A percentile compares a stretch with the other conserved stretches of the same genome.
Evolutionary conservation across 805 yeast genomes (phyloP).

Genomic region (Kodamaea hsintzibuensis): DNA sequence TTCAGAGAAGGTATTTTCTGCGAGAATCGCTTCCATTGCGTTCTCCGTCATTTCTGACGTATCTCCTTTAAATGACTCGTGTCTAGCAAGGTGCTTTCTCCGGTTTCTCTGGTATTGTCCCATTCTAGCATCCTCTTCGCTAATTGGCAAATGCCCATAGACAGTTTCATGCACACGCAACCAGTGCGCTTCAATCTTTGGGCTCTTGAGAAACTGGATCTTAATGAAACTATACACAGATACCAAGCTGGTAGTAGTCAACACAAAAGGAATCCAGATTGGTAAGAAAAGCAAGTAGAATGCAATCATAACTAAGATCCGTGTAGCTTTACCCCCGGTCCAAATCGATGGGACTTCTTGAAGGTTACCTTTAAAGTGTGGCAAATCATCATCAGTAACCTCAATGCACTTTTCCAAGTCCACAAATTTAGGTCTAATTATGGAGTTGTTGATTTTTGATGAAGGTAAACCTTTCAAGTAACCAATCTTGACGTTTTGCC

Average conservation of each 20-base stretch:
- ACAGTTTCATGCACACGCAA: slow-evolving; percentile 31
- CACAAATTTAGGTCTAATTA: slow-evolving; percentile 51
- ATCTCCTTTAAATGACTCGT: slow-evolving; percentile 42
- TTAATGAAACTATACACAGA: slow-evolving; percentile 43
- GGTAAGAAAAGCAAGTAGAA: slow-evolving; percentile 40
- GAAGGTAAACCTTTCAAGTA: slow-evolving; percentile 49
- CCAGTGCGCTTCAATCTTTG: slow-evolving; percentile 35
- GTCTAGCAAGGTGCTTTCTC: slow-evolving; percentile 26
- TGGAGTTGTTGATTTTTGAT: slow-evolving; percentile 36
- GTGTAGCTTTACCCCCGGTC: slow-evolving; percentile 28
- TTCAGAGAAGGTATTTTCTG: slow-evolving; percentile 4
- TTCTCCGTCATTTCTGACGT: slow-evolving; percentile 38
- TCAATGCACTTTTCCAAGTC: slow-evolving; percentile 41
- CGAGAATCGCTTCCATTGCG: slow-evolving; percentile 37
- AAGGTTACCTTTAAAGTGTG: slow-evolving; percentile 21
- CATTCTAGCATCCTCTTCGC: slow-evolving; percentile 30
- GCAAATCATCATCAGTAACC: slow-evolving; percentile 13
- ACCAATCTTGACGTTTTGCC: slow-evolving; percentile 48
- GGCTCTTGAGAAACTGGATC: slow-evolving; percentile 26
- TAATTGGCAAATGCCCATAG: slow-evolving; percentile 26
- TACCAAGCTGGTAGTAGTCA: slow-evolving; percentile 35
- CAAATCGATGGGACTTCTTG: slow-evolving; percentile 42
- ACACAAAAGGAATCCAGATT: slow-evolving; percentile 50
- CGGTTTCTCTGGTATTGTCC: slow-evolving; percentile 32
- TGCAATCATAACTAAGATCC: slow-evolving; percentile 24